Conservation (phyloP, 2,329 filamentous ascomycete genomes). For the Paracamarosporium sp. region DNA sequence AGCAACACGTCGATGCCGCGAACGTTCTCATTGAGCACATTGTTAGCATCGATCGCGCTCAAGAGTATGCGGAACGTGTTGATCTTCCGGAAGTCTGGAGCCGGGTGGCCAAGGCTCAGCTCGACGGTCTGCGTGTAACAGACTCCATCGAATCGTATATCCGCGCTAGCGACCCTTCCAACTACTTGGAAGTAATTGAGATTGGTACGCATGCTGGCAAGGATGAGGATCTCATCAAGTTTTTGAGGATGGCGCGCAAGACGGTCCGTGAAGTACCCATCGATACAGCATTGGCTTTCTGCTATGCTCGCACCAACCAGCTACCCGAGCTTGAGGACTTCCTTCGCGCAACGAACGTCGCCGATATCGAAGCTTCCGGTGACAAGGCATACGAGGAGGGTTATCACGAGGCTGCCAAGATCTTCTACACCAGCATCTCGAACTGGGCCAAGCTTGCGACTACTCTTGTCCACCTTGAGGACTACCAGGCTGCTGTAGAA, state of each 20-base stretch:
- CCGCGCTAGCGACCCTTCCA: conserved; percentile 88
- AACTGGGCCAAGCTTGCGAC: conserved; percentile 99
- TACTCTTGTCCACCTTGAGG: conserved; percentile 93
- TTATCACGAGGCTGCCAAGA: conserved; percentile 94
- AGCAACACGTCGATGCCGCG: conserved; percentile 84
- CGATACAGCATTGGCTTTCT: conserved; percentile 93
- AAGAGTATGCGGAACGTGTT: conserved; percentile 93
- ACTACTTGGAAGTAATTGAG: conserved; percentile 96
- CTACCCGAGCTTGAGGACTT: conserved; percentile 95
- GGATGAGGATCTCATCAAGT: conserved; percentile 97
- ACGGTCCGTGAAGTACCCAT: conserved; percentile 91
- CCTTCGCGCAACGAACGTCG: conserved; percentile 89
- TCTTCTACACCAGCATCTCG: conserved; percentile 97
- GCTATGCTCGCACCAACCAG: conserved; percentile 89
- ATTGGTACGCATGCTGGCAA: conserved; percentile 94
- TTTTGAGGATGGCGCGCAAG: conserved; percentile 95
- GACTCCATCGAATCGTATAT: conserved; percentile 98
- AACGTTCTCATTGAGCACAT: conserved; percentile 95
- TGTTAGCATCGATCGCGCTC: conserved; percentile 96
- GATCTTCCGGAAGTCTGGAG: conserved; percentile 97
- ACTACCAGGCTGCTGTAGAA: conserved; percentile 97
- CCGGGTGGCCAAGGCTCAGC: conserved; percentile 95
- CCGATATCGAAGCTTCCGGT: conserved; percentile 94
- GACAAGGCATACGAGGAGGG: conserved; percentile 98
- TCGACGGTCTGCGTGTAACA: conserved; percentile 90